Evolutionary conservation across 352 stramenopile genomes (phyloP), one percentile per base, ranked within the genome.

Genomic region (Phytophthora tentaculata): DNA sequence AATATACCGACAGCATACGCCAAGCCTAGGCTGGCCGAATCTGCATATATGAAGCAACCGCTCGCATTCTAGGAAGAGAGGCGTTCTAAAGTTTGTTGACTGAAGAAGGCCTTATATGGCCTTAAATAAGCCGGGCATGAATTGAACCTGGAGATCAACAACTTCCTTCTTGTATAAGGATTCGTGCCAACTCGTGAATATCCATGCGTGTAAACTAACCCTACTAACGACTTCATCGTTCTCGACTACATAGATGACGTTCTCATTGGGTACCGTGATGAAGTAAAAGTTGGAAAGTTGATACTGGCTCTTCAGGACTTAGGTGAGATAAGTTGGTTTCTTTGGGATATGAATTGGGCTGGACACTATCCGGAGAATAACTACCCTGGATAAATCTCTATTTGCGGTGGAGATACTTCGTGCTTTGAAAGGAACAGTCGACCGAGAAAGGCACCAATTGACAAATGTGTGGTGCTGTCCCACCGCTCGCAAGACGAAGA

Each of bases 61-160:
- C 16, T 16, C 2, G 56, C 56, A 47, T 66, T 66, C 8, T 49
- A 71, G 23, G 56, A 71, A 14, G 49, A 22, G 5, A 66, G 14
- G 3, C 35, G 14, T 32, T 32, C 56, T 1, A 52, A 56, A 14
- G 63, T 71, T 1, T 66, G 63, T 56, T 17, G 48, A n/a, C 50
- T 71, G 7, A 66, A 61, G 3, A 56, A 57, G 13, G 63, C 55
- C 1, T 24, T 70, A 5, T 52, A 70, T 19, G 55, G 48, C 2
- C 44, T 61, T 14, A 70, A 70, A 5, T 55, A 65, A 16, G 55
- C 47, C 0, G 45, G 48, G 3, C 24, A 24, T 1, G 63, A 70
- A 22, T 70, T 37, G 51, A 50, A 68, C 59, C 6, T n/a, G 3
- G 44, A 68, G 23, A 9, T 57, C 0, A 24, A 68, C 29, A 0